These are phyloP conservation scores for Fallopia convolvulus DNA, from an alignment of 148 eudicot genomes.

Conservation along the genomic window DNA sequence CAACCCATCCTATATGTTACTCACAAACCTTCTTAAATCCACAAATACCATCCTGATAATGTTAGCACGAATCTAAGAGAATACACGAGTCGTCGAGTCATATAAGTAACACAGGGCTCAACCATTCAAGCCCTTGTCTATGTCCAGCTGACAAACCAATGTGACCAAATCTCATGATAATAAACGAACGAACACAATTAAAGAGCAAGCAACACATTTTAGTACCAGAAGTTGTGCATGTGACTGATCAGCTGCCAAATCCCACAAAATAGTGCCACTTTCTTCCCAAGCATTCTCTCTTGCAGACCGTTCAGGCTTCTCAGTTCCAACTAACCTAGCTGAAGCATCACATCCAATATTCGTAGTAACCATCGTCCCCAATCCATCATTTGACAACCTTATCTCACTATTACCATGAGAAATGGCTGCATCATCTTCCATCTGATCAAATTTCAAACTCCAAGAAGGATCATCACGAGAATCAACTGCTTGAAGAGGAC, in stretches of 20 bases:
- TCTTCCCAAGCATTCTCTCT: slow-evolving; percentile 77
- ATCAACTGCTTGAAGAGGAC: slow-evolving; percentile 18
- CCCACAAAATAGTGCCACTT: slow-evolving; percentile 91
- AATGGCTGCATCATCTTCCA: slow-evolving; percentile 21
- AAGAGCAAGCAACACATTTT: slow-evolving; percentile 1
- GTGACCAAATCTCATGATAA: not conserved
- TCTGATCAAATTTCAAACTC: slow-evolving; percentile 21
- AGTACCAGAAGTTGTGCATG: slow-evolving; percentile 88
- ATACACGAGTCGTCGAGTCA: not conserved
- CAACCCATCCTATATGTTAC: not conserved
- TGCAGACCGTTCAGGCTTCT: slow-evolving; percentile 23
- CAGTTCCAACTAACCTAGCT: slow-evolving; percentile 16
- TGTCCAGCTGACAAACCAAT: not conserved
- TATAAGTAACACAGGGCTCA: not conserved
- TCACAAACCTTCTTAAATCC: not conserved
- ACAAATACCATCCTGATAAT: not conserved
- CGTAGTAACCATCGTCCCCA: slow-evolving; percentile 38
- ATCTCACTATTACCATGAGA: slow-evolving; percentile 24
- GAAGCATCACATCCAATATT: slow-evolving; percentile 22
- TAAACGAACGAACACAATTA: not conserved
- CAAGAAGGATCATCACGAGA: slow-evolving; percentile 15
- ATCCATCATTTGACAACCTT: slow-evolving; percentile 15
- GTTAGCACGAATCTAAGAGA: not conserved
- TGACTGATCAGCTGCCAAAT: slow-evolving; percentile 74
- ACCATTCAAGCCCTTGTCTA: not conserved